Percentiles rank a stretch among this genome's conserved stretches.
phyloP scores from a whole-genome alignment of 192 early-diverging fungal genomes.

The Rhizoclosmatium sp. region DNA sequence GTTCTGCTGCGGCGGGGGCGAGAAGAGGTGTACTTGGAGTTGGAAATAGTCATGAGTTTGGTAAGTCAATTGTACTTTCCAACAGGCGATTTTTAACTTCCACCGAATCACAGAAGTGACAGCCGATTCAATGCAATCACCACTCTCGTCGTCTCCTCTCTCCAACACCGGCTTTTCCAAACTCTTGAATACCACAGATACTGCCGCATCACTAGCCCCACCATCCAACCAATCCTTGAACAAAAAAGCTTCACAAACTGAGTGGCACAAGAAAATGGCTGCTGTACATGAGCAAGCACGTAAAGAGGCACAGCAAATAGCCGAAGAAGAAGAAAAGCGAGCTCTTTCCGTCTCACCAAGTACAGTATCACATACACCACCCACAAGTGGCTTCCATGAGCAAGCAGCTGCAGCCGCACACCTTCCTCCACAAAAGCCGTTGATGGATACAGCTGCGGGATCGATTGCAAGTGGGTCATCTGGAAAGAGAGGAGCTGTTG shows the following conservation, averaged over 20 bases:
- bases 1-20: background rate
- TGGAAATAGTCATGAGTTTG: background rate
- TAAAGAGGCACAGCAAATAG: constrained; percentile 22
- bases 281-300: constrained; percentile 8
- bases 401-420: background rate
- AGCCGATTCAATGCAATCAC: too few species aligned
- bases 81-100: too few species aligned
- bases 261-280: constrained; percentile 25
- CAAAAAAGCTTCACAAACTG: background rate
- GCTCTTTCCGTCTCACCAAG: background rate
- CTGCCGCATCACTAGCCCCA: background rate
- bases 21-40: background rate
- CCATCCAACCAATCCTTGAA: background rate
- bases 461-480: constrained; percentile 22
- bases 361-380: too few species aligned
- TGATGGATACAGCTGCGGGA: constrained; percentile 16
- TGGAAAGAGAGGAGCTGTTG: background rate
- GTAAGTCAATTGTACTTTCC: background rate
- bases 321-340: background rate
- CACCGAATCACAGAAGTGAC: too few species aligned
- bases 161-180: background rate
- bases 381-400: background rate
- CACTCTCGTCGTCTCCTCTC: background rate
- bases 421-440: constrained; percentile 29
- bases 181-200: background rate